phyloP scores from a whole-genome alignment of 768 basidiomycete genomes.

The Trametes cingulata region DNA sequence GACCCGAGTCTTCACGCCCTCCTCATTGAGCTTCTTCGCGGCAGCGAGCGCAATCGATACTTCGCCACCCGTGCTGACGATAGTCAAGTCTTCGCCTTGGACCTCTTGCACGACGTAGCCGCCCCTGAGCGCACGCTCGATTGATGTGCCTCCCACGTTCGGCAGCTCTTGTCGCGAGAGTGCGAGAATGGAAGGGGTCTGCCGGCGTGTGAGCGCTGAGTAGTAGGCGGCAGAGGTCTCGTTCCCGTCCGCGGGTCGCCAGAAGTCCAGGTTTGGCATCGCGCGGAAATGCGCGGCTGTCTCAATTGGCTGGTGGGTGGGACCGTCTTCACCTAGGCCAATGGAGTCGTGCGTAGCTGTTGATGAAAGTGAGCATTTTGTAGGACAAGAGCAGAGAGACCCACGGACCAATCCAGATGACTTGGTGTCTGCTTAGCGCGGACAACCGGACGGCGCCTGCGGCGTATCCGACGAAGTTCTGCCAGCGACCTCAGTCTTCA shows the following conservation, averaged over 20 bases:
- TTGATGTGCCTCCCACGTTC: constrained; percentile 83
- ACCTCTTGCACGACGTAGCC: constrained; percentile 90
- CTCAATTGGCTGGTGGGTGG: constrained; percentile 95
- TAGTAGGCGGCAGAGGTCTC: constrained; percentile 94
- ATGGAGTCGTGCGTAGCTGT: constrained; percentile 93
- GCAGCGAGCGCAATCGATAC: constrained; percentile 88
- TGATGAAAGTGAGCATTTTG: background rate
- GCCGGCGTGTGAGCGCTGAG: constrained; percentile 69
- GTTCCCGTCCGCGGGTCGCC: constrained; percentile 93
- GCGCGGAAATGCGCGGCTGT: constrained; percentile 86
- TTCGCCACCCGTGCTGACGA: constrained; percentile 89
- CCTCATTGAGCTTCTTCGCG: constrained; percentile 70
- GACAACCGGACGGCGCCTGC: constrained; percentile 91
- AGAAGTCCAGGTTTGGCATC: constrained; percentile 88
- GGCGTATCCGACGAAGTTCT: constrained; percentile 95
- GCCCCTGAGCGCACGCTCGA: constrained; percentile 81
- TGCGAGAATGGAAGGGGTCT: constrained; percentile 82
- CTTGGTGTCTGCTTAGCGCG: constrained; percentile 84
- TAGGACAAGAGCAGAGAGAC: background rate
- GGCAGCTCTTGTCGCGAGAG: constrained; percentile 91
- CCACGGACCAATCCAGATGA: constrained; percentile 87
- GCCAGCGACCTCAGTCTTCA: constrained; percentile 12
- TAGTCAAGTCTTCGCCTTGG: constrained; percentile 77
- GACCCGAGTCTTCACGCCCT: constrained; percentile 80
- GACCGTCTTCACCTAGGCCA: constrained; percentile 91